Conservation (phyloP, 192 early-diverging fungal species). For the Pilaira anomala region DNA sequence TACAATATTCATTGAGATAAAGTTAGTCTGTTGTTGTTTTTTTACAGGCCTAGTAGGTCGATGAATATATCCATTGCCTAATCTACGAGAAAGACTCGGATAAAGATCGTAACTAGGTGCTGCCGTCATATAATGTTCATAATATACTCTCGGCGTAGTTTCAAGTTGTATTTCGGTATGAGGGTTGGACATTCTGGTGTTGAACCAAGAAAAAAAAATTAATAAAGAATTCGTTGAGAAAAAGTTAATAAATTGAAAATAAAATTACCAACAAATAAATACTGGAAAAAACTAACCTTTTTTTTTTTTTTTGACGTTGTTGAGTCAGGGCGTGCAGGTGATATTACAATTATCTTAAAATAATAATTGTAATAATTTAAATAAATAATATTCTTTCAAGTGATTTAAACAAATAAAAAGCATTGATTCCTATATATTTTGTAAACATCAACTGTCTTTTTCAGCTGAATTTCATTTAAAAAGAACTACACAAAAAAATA, state of each 20-base stretch:
- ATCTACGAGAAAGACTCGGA: conserved; percentile 26
- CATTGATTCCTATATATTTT: no score
- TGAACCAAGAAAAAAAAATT: conserved; percentile 9
- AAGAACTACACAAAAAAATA: no score
- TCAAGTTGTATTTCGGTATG: conserved; percentile 15
- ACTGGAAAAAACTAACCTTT: background rate
- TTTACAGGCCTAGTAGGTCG: conserved; percentile 6
- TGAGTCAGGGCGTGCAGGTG: background rate
- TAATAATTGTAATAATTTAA: conserved; percentile 6
- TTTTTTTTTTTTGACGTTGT: conserved; percentile 13
- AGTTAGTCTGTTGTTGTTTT: conserved; percentile 11
- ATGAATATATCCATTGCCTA: conserved; percentile 28
- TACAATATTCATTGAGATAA: conserved; percentile 16
- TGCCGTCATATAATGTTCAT: conserved; percentile 25
- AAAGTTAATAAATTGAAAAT: background rate
- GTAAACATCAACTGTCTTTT: no score
- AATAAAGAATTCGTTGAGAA: conserved; percentile 8
- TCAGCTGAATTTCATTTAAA: no score
- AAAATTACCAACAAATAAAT: background rate
- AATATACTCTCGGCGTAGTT: conserved; percentile 27
- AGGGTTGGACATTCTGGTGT: conserved; percentile 15
- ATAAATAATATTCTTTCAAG: no score
- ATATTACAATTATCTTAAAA: conserved; percentile 4
- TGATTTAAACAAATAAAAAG: no score
- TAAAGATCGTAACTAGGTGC: conserved; percentile 32